Evolutionary conservation across 352 stramenopile species (phyloP), one percentile per base, ranked within the genome.

Genomic region (Pythium grandisporangium): DNA sequence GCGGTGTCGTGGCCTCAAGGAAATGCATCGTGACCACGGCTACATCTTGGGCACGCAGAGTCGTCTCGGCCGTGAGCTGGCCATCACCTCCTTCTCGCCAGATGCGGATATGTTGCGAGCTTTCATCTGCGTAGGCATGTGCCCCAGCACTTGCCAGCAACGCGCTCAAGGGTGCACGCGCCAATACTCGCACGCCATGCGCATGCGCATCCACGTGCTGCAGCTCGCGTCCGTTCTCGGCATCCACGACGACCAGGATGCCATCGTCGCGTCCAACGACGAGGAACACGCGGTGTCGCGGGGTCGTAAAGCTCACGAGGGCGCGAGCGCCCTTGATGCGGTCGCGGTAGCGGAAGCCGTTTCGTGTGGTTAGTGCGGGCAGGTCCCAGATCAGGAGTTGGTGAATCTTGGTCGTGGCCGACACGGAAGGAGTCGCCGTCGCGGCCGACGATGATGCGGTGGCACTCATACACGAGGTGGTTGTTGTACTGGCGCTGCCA

Each of bases 41-140:
- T 17, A 53, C 52, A 10, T 61, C 43, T 32, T 66, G 52, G 11
- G 53, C 51, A 3, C 51, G 44, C 6, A 59, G 35, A 17, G 51
- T 59, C 6, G 45, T 30, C 17, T 50, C 44, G 13, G 45, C 35
- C 11, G 23, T 39, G 2, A 59, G 35, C n/a, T 30, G 22, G 2
- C 51, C 51, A 10, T 14, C 37, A 24, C 38, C 37, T 13, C 24
- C 17, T n/a, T 54, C 46, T 35, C 45, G 39, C 51, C 51, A 59
- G 21, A 59, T 51, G 22, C 33, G 38, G 19, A 89, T 66, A 35
- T 85, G 59, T 33, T 70, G 44, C 27, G 70, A 78, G 4, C 69
- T 74, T 23, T 89, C 72, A 38, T 89, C 75, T 5, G 70, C 60
- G 43, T 81, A 85, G 19, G 72, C 77, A 33, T 79, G 53, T 21